phyloP scores from a whole-genome alignment of 108 stramenopile genomes.

The Pseudonitzschia multiseries region DNA sequence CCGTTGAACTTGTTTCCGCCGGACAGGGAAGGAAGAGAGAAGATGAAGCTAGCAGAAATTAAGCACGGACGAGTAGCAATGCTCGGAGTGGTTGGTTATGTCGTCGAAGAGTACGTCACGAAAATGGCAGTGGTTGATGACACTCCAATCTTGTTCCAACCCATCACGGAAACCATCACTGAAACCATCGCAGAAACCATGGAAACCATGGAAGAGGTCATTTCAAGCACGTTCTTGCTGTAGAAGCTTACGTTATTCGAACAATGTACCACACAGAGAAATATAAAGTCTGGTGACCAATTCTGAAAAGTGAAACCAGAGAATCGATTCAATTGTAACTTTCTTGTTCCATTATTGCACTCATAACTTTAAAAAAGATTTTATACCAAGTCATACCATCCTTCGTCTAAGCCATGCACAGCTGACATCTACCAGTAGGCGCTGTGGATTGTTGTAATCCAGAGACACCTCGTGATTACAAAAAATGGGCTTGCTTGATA shows the following conservation, averaged over 20 bases:
- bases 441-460: too few species aligned
- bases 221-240: slow-evolving; percentile 1
- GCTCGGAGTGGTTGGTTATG: slow-evolving; percentile 71
- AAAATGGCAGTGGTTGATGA: slow-evolving; percentile 71
- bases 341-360: neutral
- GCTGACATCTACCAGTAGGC: too few species aligned
- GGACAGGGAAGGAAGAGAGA: slow-evolving; percentile 49
- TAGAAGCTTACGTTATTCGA: neutral
- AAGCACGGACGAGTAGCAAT: slow-evolving; percentile 85
- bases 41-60: slow-evolving; percentile 84
- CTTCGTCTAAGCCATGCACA: too few species aligned
- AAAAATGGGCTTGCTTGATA: too few species aligned
- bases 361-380: neutral
- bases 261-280: too few species aligned
- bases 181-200: slow-evolving; percentile 47
- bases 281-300: neutral
- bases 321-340: neutral
- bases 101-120: slow-evolving; percentile 60
- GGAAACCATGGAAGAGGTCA: slow-evolving; percentile 32
- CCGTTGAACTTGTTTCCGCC: slow-evolving; percentile 74
- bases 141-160: slow-evolving; percentile 67
- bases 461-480: too few species aligned
- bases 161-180: slow-evolving; percentile 45
- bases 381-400: too few species aligned
- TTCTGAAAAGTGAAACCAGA: neutral